Evolutionary conservation across 2,329 filamentous ascomycete species (phyloP).

Genomic region (Fulvia fulva): DNA sequence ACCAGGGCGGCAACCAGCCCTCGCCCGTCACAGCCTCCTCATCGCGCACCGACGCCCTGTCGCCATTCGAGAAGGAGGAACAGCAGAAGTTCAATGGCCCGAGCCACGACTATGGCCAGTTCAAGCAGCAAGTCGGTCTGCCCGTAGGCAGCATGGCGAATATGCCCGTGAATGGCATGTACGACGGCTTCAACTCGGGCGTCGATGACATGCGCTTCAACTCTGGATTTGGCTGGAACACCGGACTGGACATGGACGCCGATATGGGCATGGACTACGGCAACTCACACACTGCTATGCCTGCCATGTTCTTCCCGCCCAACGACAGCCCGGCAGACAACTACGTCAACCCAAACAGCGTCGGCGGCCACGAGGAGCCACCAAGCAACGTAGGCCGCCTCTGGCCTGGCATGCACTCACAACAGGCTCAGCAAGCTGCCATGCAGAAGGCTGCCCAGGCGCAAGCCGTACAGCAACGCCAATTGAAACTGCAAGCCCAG

Average conservation of each 20-base stretch:
- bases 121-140: slow-evolving; percentile 92
- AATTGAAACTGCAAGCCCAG: slow-evolving; percentile 40
- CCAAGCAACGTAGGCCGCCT: slow-evolving; percentile 61
- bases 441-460: slow-evolving; percentile 53
- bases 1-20: slow-evolving; percentile 30
- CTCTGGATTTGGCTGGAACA: slow-evolving; percentile 55
- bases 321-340: slow-evolving; percentile 41
- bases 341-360: slow-evolving; percentile 70
- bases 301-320: slow-evolving; percentile 60
- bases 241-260: slow-evolving; percentile 46
- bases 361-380: slow-evolving; percentile 60
- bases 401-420: slow-evolving; percentile 91
- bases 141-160: slow-evolving; percentile 78
- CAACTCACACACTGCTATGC: slow-evolving; percentile 43
- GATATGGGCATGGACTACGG: slow-evolving; percentile 66
- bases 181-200: slow-evolving; percentile 44
- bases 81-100: slow-evolving; percentile 49
- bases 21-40: slow-evolving; percentile 28
- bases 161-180: slow-evolving; percentile 64
- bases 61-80: slow-evolving; percentile 36
- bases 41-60: slow-evolving; percentile 27
- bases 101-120: slow-evolving; percentile 91
- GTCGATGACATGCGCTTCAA: slow-evolving; percentile 66
- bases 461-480: slow-evolving; percentile 47
- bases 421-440: slow-evolving; percentile 62